Conservation (phyloP, 2,329 filamentous ascomycete species). For the Pseudofabraea citricarpa region DNA sequence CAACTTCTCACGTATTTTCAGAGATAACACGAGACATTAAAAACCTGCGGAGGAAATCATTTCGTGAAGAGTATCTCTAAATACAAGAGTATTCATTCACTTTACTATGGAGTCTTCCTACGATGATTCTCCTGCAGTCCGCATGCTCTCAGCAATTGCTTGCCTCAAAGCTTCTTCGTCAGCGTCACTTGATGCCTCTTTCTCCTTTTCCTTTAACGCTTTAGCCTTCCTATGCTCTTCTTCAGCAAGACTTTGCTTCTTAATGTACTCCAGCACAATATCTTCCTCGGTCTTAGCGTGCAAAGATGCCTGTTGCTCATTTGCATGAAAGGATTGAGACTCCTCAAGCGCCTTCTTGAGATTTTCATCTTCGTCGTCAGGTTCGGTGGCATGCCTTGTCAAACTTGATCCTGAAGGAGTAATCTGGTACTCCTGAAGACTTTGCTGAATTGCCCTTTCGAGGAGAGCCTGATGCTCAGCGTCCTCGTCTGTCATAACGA, state of each 20-base stretch:
- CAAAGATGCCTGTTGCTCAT: constrained; percentile 27
- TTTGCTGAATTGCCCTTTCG: constrained; percentile 51
- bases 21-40: too few relatives aligned
- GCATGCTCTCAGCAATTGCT: constrained; percentile 53
- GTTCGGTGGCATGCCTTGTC: background rate
- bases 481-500: constrained; percentile 30
- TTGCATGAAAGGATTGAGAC: constrained; percentile 15
- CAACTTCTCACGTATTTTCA: too few relatives aligned
- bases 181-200: constrained; percentile 28
- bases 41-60: too few relatives aligned
- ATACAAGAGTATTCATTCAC: too few relatives aligned
- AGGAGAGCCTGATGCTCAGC: constrained; percentile 53
- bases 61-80: too few relatives aligned
- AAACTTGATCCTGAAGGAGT: constrained; percentile 1
- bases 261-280: constrained; percentile 70
- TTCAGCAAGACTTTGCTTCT: constrained; percentile 71
- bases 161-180: constrained; percentile 51
- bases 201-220: constrained; percentile 8
- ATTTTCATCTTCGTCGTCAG: background rate
- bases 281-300: constrained; percentile 59
- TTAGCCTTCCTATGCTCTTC: constrained; percentile 39
- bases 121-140: constrained; percentile 16
- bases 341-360: constrained; percentile 1
- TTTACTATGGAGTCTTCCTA: background rate
- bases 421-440: constrained; percentile 30